Conservation (phyloP, 2,329 filamentous ascomycete species). For the Talaromyces sp. region DNA sequence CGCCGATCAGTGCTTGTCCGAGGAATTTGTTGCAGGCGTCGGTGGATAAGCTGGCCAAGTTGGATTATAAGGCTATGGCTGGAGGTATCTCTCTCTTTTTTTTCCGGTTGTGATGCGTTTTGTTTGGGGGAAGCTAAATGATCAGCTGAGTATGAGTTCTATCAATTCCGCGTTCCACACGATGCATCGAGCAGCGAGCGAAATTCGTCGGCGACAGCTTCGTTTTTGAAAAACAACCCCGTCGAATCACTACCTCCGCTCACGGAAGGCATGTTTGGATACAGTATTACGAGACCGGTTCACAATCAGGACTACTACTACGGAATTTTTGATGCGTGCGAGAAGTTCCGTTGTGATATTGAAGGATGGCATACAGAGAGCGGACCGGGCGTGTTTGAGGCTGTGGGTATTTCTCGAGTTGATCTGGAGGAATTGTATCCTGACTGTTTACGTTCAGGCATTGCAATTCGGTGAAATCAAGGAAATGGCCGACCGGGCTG, state of each 20-base stretch:
- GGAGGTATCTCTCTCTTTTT: constrained; percentile 61
- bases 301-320: constrained; percentile 95
- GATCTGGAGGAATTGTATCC: constrained; percentile 11
- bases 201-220: constrained; percentile 66
- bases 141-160: constrained; percentile 91
- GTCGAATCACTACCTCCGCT: constrained; percentile 70
- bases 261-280: constrained; percentile 94
- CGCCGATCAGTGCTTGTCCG: constrained; percentile 73
- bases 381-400: constrained; percentile 91
- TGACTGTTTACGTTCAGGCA: constrained; percentile 46
- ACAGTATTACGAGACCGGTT: constrained; percentile 79
- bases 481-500: constrained; percentile 87
- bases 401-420: constrained; percentile 49
- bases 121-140: constrained; percentile 19
- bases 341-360: constrained; percentile 72
- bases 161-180: constrained; percentile 72
- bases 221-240: constrained; percentile 70
- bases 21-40: constrained; percentile 69
- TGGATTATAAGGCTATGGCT: constrained; percentile 80
- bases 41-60: constrained; percentile 62
- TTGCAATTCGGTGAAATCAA: constrained; percentile 85
- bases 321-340: constrained; percentile 75
- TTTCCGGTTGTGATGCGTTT: neutral
- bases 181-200: constrained; percentile 49
- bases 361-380: constrained; percentile 97